Percentiles rank a stretch among this genome's conserved stretches.
Conservation (phyloP, 2,329 filamentous ascomycete species). For the Tetracladium maxilliforme region DNA sequence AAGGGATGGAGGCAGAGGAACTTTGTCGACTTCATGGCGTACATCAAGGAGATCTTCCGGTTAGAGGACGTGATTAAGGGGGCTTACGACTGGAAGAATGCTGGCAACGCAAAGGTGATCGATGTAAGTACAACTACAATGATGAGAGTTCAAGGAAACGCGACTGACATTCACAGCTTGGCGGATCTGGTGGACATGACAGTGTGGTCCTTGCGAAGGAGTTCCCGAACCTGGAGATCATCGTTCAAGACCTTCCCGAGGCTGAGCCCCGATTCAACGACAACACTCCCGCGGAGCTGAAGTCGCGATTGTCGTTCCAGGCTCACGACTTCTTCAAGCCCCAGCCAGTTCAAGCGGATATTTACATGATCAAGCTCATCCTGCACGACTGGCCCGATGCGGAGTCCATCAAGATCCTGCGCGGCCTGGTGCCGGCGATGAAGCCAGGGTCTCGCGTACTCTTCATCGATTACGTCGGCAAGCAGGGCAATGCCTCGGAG, state of each 20-base stretch:
- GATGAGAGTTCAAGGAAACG: no score
- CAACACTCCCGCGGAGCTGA: constrained; percentile 5
- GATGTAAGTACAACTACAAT: no score
- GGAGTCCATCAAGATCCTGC: constrained; percentile 18
- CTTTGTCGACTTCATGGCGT: no score
- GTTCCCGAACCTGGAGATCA: constrained; percentile 10
- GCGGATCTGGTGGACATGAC: constrained; percentile 11
- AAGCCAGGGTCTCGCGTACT: constrained; percentile 21
- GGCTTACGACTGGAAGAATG: no score
- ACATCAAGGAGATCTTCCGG: no score
- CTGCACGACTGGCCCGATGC: constrained; percentile 31
- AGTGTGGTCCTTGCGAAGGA: constrained; percentile 10
- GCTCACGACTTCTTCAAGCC: constrained; percentile 27
- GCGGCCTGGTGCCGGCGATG: constrained; percentile 21
- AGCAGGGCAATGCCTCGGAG: constrained; percentile 3
- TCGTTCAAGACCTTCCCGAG: constrained; percentile 10
- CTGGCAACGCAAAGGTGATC: no score
- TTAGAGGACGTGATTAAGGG: no score
- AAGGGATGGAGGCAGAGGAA: no score
- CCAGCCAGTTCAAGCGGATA: constrained; percentile 23
- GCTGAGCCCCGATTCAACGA: no score
- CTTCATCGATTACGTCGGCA: constrained; percentile 6
- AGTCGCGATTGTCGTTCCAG: constrained; percentile 11
- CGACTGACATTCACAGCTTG: constrained; percentile 7
- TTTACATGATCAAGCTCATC: constrained; percentile 29